Conservation (phyloP, 2,329 filamentous ascomycete genomes). For the Rhinocladiella similis region DNA sequence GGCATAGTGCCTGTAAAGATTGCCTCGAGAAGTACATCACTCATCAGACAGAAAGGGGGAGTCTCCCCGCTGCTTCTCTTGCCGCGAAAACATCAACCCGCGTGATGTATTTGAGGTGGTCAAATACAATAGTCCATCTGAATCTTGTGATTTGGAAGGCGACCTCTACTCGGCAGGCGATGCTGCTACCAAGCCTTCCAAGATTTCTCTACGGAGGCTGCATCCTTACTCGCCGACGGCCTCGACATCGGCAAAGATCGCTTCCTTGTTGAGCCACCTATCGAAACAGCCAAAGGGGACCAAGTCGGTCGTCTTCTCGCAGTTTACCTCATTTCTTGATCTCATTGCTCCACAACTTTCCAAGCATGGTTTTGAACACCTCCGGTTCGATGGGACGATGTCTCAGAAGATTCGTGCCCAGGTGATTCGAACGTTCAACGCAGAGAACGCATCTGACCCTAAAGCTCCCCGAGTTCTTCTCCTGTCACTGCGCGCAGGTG, state of each 20-base stretch:
- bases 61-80: constrained; percentile 83
- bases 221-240: constrained; percentile 61
- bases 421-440: constrained; percentile 72
- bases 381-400: constrained; percentile 93
- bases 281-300: constrained; percentile 68
- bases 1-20: constrained; percentile 95
- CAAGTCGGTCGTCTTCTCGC: constrained; percentile 92
- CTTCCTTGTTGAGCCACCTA: constrained; percentile 73
- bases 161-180: constrained; percentile 41
- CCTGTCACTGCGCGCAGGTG: constrained; percentile 83
- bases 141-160: constrained; percentile 42
- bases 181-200: constrained; percentile 39
- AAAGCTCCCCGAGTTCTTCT: constrained; percentile 61
- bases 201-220: constrained; percentile 62
- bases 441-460: constrained; percentile 31
- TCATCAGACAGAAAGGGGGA: constrained; percentile 76
- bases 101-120: constrained; percentile 92
- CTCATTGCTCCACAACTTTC: constrained; percentile 81
- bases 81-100: constrained; percentile 76
- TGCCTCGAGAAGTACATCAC: constrained; percentile 89
- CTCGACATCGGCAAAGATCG: constrained; percentile 77
- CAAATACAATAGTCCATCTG: constrained; percentile 52
- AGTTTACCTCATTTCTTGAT: constrained; percentile 94
- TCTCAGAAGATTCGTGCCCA: constrained; percentile 78
- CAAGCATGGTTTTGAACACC: constrained; percentile 69